A percentile compares a stretch with the other conserved stretches of the same genome.
Evolutionary conservation across 2,329 filamentous ascomycete species (phyloP).

Genomic region (Cryphonectria carpinicola): DNA sequence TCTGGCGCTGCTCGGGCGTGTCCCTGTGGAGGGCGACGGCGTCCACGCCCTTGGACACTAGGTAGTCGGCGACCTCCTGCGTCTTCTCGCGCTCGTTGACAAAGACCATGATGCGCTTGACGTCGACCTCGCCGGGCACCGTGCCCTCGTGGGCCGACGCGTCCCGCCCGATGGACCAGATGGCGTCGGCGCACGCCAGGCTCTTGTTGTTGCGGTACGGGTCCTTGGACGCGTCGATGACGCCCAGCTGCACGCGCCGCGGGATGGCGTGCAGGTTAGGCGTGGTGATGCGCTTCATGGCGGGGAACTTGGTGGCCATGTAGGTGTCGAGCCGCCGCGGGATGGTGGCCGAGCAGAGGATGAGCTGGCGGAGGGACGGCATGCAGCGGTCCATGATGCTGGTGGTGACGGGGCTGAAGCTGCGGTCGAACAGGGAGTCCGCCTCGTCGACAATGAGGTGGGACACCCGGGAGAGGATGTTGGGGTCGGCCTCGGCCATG

Average conservation of each 20-base stretch:
- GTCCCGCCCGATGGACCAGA: conserved; percentile 90
- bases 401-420: conserved; percentile 82
- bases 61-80: conserved; percentile 76
- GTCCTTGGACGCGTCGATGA: conserved; percentile 89
- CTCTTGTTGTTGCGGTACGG: conserved; percentile 92
- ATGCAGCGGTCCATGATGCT: conserved; percentile 80
- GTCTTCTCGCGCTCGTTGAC: conserved; percentile 96
- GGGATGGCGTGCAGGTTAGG: conserved; percentile 97
- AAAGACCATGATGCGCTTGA: conserved; percentile 90
- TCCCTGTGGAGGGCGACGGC: conserved; percentile 85
- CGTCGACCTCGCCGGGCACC: conserved; percentile 60
- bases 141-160: conserved; percentile 61
- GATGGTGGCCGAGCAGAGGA: conserved; percentile 96
- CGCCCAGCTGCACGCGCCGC: conserved; percentile 88
- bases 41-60: conserved; percentile 84
- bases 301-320: conserved; percentile 79
- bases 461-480: conserved; percentile 86
- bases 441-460: conserved; percentile 94
- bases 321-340: conserved; percentile 85
- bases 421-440: conserved; percentile 92
- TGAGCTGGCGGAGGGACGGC: conserved; percentile 81
- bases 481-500: conserved; percentile 87
- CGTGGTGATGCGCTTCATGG: conserved; percentile 84
- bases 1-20: conserved; percentile 75
- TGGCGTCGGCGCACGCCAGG: conserved; percentile 90